These are phyloP conservation scores for Scheffersomyces illinoinensis DNA, from an alignment of 1,139 yeast species.

Conservation along the genomic window DNA sequence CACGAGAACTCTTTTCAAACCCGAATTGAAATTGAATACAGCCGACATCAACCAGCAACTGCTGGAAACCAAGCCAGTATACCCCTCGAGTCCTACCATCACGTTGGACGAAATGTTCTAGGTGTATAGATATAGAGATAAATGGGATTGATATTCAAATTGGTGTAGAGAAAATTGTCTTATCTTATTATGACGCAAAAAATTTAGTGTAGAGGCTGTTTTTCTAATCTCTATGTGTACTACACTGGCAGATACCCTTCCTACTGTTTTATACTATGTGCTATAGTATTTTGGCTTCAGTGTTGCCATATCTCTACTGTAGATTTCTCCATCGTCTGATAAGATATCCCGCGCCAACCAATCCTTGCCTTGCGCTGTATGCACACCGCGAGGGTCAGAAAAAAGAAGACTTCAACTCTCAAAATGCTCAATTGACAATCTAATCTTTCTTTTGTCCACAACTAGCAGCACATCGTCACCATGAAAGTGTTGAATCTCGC, in stretches of 20 bases:
- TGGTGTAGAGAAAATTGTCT: neutral
- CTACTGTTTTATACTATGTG: neutral
- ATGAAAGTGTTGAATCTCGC: neutral
- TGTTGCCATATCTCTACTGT: too few relatives aligned
- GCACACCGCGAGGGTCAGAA: neutral
- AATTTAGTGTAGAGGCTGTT: too few relatives aligned
- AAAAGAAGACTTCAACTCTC: neutral
- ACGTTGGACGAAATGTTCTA: conserved; percentile 36
- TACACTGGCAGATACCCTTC: too few relatives aligned
- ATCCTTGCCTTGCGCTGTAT: neutral
- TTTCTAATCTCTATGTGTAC: too few relatives aligned
- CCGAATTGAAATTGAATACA: conserved; percentile 26
- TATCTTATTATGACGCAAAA: neutral
- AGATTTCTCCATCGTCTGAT: neutral
- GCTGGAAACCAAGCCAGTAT: neutral
- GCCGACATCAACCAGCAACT: conserved; percentile 2
- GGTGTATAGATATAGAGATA: neutral
- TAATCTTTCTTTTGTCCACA: conserved; percentile 1
- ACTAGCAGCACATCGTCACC: conserved; percentile 3
- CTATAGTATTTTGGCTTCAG: too few relatives aligned
- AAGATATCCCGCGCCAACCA: neutral
- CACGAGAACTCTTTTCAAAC: conserved; percentile 40
- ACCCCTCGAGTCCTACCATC: conserved; percentile 39
- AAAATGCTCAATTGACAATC: neutral
- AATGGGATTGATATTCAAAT: neutral